A percentile compares a stretch with the other conserved stretches of the same genome.
Conservation (phyloP, 2,329 filamentous ascomycete species). For the Cordyceps tenuipes region DNA sequence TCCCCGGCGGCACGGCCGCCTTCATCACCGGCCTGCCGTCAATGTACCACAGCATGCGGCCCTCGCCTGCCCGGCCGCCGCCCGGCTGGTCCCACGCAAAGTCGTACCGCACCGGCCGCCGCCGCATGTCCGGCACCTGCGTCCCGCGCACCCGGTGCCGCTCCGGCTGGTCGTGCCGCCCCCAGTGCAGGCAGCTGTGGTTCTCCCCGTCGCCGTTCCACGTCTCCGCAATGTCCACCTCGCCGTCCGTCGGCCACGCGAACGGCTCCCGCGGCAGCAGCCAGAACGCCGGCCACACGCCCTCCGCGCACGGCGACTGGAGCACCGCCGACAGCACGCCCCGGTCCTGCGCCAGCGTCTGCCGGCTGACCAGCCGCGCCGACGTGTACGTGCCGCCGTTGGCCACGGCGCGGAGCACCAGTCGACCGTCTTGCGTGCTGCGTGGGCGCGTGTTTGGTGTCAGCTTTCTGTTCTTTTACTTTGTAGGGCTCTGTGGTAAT, state of each 20-base stretch:
- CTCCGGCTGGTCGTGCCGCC: slow-evolving; percentile 43
- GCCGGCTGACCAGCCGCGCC: slow-evolving; percentile 45
- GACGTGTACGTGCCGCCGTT: slow-evolving; percentile 39
- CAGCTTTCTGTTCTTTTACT: not conserved
- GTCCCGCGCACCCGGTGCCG: slow-evolving; percentile 50
- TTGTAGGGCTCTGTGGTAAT: too few relatives aligned
- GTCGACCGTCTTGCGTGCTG: slow-evolving; percentile 38
- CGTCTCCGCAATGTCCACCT: slow-evolving; percentile 53
- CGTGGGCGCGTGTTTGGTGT: slow-evolving; percentile 9
- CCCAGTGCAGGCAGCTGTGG: slow-evolving; percentile 52
- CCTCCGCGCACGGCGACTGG: slow-evolving; percentile 42
- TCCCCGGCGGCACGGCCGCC: slow-evolving; percentile 41
- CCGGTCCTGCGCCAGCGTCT: slow-evolving; percentile 40
- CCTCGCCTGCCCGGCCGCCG: slow-evolving; percentile 34
- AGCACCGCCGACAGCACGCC: slow-evolving; percentile 46
- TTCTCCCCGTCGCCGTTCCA: slow-evolving; percentile 52
- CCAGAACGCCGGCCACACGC: slow-evolving; percentile 57
- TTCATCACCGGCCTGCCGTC: slow-evolving; percentile 51
- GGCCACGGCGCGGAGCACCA: slow-evolving; percentile 45
- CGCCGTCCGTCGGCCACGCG: slow-evolving; percentile 49
- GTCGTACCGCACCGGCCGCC: slow-evolving; percentile 41
- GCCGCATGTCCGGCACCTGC: slow-evolving; percentile 38
- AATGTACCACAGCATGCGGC: slow-evolving; percentile 49
- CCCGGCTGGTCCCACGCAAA: slow-evolving; percentile 47
- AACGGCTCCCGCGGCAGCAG: slow-evolving; percentile 50